A percentile compares a stretch with the other conserved stretches of the same genome.
Conservation (phyloP, 2,329 filamentous ascomycete genomes). For the Huntiella abstrusa region DNA sequence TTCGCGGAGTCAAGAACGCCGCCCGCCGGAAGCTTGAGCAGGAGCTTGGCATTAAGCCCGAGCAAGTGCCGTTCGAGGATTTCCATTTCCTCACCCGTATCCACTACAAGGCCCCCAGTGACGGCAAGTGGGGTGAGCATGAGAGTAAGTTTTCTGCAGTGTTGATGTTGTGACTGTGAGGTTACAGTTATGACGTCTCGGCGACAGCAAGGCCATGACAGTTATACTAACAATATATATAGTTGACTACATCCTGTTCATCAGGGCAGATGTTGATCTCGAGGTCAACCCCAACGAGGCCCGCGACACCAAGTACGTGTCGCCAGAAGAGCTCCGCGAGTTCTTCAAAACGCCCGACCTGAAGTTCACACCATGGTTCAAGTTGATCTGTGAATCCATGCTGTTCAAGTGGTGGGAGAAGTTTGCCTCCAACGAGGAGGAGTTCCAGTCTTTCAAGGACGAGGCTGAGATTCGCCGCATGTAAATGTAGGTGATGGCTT, state of each 20-base stretch:
- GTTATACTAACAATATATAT: constrained; percentile 2
- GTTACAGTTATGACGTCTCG: not conserved
- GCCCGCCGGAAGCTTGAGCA: constrained; percentile 88
- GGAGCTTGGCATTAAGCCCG: constrained; percentile 76
- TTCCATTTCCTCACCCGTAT: constrained; percentile 93
- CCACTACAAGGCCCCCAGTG: constrained; percentile 92
- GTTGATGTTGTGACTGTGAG: not conserved
- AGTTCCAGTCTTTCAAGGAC: constrained; percentile 63
- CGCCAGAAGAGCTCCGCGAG: constrained; percentile 58
- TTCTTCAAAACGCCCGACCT: constrained; percentile 68
- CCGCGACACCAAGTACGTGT: constrained; percentile 66
- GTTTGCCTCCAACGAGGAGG: constrained; percentile 42
- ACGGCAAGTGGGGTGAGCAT: constrained; percentile 97
- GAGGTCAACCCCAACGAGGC: constrained; percentile 76
- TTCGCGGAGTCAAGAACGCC: constrained; percentile 75
- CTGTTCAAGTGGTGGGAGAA: constrained; percentile 94
- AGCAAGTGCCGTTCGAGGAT: constrained; percentile 76
- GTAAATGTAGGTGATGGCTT: not conserved
- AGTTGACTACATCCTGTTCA: constrained; percentile 99
- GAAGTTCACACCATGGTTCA: constrained; percentile 97
- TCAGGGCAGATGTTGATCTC: constrained; percentile 79
- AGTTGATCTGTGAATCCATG: constrained; percentile 95
- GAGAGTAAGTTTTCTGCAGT: constrained; percentile 48
- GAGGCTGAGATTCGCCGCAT: constrained; percentile 65
- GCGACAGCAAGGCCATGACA: too few relatives aligned